A percentile compares a stretch with the other conserved stretches of the same genome.
phyloP scores from a whole-genome alignment of 176 grass and related monocot species.

The Dactylis glomerata region DNA sequence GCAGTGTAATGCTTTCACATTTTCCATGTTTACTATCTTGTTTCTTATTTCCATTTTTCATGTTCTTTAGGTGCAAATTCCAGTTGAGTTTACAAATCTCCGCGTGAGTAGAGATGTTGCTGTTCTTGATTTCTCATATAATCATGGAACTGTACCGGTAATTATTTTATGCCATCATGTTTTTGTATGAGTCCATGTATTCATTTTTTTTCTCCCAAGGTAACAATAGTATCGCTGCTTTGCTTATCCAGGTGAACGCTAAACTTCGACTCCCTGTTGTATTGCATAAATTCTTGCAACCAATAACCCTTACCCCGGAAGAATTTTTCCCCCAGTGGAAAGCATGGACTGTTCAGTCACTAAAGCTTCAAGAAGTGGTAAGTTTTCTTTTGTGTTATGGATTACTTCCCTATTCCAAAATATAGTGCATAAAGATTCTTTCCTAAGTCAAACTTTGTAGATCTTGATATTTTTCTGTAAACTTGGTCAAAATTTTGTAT shows the following conservation, averaged over 20 bases:
- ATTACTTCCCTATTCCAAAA: background rate
- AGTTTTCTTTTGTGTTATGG: slow-evolving; percentile 18
- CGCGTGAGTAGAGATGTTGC: slow-evolving; percentile 91
- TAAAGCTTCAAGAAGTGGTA: slow-evolving; percentile 99
- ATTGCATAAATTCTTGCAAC: slow-evolving; percentile 92
- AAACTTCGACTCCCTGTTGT: slow-evolving; percentile 86
- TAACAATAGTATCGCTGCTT: slow-evolving; percentile 2
- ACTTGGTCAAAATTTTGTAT: background rate
- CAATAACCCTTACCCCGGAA: slow-evolving; percentile 72
- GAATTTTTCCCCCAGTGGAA: slow-evolving; percentile 98
- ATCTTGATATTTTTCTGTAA: background rate
- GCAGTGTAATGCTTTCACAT: slow-evolving; percentile 4
- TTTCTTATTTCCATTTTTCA: slow-evolving; percentile 3
- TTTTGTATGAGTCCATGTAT: slow-evolving; percentile 7
- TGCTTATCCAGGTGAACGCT: slow-evolving; percentile 63
- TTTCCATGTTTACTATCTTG: background rate
- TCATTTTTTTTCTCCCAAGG: slow-evolving; percentile 1
- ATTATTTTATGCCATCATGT: slow-evolving; percentile 10
- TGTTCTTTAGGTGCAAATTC: slow-evolving; percentile 85
- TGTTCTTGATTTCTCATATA: slow-evolving; percentile 98
- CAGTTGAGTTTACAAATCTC: slow-evolving; percentile 85
- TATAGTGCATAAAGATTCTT: background rate
- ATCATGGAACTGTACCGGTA: slow-evolving; percentile 72
- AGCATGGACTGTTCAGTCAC: slow-evolving; percentile 66
- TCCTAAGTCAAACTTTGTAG: background rate